Base-by-base conservation (phyloP, 1,139 yeast genomes). In the Arxiozyma telluris region DNA sequence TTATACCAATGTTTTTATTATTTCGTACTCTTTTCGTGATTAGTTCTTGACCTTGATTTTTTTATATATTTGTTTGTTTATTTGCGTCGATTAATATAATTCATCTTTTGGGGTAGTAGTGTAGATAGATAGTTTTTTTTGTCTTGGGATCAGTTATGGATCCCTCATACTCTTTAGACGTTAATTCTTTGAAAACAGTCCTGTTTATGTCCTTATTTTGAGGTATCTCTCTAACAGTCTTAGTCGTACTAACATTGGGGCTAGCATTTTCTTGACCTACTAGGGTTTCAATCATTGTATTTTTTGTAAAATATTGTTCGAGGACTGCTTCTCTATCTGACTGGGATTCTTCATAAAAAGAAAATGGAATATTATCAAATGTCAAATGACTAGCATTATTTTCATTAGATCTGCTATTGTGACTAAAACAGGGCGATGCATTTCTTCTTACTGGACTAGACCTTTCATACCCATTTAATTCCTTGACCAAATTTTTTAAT, bases 341-440 rank as follows among this genome's bases (percentile, higher is more conserved):
- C 22, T 15, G 20, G 5, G 50, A 18, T 21, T 55, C 58, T 42
- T 55, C 58, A 49, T 49, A 53, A 43, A 55, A 55, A 9, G 53
- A 18, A 44, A 55, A 55, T 8, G 47, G 22, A 9, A 23, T 44
- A 27, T 44, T 23, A 23, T 22, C 46, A 7, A 22, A 18, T 11
- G 20, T 5, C n/a, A 11, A 25, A 12, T 17, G 1, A n/a, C 5
- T 8, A 17, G 17, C 39, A 17, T 7, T 23, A n/a, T 7, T 23
- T 27, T 25, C 46, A n/a, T 34, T n/a, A 25, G 12, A 34, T 25
- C 11, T 20, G 15, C 6, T 7, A 11, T 1, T 21, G 18, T 1
- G 15, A 17, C 17, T 41, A 21, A 22, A 48, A 15, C 18, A 38
- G 21, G 38, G n/a, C 8, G 39, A 22, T 15, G 27, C 7, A 22